phyloP scores from a whole-genome alignment of 768 basidiomycete genomes.

The Mycena kentingensis region DNA sequence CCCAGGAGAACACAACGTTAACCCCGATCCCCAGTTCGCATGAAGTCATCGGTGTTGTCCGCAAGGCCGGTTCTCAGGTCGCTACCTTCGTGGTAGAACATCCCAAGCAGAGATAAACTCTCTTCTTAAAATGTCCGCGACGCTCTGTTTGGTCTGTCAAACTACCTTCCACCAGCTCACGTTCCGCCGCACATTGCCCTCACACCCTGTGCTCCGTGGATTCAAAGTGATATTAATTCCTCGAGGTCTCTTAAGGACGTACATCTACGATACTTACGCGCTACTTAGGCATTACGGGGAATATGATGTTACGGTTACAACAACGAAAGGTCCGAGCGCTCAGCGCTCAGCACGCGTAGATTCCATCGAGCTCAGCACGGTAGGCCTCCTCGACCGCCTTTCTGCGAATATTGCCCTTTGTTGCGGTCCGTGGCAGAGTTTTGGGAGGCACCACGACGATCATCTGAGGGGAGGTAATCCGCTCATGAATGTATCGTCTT shows the following conservation, averaged over 20 bases:
- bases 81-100: conserved; percentile 19
- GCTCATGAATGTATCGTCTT: conserved; percentile 58
- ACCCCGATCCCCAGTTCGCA: conserved; percentile 20
- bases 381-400: conserved; percentile 51
- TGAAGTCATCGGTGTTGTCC: conserved; percentile 30
- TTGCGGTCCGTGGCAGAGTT: conserved; percentile 54
- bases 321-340: neutral
- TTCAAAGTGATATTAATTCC: too few species aligned
- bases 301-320: too few species aligned
- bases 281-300: too few species aligned
- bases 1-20: conserved; percentile 4
- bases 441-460: conserved; percentile 49
- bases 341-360: conserved; percentile 33
- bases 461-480: conserved; percentile 44
- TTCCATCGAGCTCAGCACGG: conserved; percentile 41
- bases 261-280: too few species aligned
- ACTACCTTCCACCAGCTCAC: too few species aligned
- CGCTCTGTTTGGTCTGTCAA: too few species aligned
- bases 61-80: conserved; percentile 27
- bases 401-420: conserved; percentile 61
- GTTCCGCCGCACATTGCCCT: too few species aligned
- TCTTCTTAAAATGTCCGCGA: too few species aligned
- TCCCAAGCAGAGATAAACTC: too few species aligned
- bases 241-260: too few species aligned
- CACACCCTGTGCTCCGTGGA: too few species aligned